Base-by-base conservation (phyloP, 2,329 filamentous ascomycete species). In the Aspergillus candidus region DNA sequence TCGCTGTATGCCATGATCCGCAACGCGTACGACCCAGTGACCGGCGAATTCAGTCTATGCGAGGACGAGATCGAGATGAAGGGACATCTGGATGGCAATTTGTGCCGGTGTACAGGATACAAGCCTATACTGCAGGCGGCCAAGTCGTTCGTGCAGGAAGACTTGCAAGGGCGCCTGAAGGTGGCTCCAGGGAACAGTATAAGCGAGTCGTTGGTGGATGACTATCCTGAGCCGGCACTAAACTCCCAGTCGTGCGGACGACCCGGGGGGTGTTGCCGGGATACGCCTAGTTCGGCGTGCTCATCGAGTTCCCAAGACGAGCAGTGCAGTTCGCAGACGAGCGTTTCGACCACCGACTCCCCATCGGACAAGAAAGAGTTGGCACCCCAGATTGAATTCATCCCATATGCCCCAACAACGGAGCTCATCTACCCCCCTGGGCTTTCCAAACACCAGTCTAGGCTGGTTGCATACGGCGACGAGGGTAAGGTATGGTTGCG, bases 71-170 rank as follows among this genome's bases (percentile, higher is more conserved):
- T 94, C 30, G 88, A 94, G 38, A 47, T 52, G 41, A 55, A 56
- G 63, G 89, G 94, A 66, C 88, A 52, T 33, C 42, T 94, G 54
- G 88, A 94, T 62, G 88, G 88, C 0, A 94, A 94, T 52, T 70
- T 94, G 15, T 94, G 89, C 62, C 78, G 88, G 41, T 94, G 89
- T 65, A 94, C 88, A 0, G 88, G 88, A 2, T 94, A 94, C 60
- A 75, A 87, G 36, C 86, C 89, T 0, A 94, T 95, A 45, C 70
- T 94, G 2, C 86, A 94, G 61, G 88, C 88, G 1, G 88, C 88
- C 6, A 85, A 88, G 57, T 88, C 84, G 0, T 95, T 95, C 63
- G 46, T 58, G 10, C 43, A 41, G 13, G 46, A 88, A 79, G 54
- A 59, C 44, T 43, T 58, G 71, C 73, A 22, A 73, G 77, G 27